Base-by-base conservation (phyloP, 1,284 basidiomycete genomes). In the Apiotrichum gracile region DNA sequence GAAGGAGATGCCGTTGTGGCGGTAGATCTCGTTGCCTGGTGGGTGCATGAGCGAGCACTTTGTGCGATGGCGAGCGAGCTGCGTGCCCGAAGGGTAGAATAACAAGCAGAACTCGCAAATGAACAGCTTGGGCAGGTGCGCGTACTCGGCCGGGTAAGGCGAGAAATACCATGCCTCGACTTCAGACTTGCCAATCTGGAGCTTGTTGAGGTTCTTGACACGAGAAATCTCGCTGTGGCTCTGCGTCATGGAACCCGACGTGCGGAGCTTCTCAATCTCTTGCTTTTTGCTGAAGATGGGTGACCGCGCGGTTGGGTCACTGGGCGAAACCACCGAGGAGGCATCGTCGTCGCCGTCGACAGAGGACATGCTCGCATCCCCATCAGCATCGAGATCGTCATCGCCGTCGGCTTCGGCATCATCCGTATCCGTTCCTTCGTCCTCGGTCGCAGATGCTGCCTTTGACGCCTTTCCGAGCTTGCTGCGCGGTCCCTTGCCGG, bases 91-190 rank as follows among this genome's bases (percentile, higher is more conserved):
- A 37, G 88, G 87, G 74, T 86, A 96, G 78, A 87, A 97, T 37
- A 85, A 85, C 49, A 97, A 80, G 74, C 96, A 99, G 78, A 96
- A 97, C 77, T 99, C 96, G 84, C 96, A 99, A 70, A 99, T 85
- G 80, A 93, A 97, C 44, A 98, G 82, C 58, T 93, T 80, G 25
- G 93, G 91, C 29, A 96, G 84, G 75, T 98, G 88, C 37, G 94
- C 91, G 77, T 89, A 98, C 78, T 98, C 96, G 76, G 91, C 85
- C 6, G 96, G 96, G 77, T 98, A 98, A 7, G 96, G 94, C 66
- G 89, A 92, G 79, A 98, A 98, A 78, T 98, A 99, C 96, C 96
- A 99, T 10, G 93, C 87, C 67, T 98, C 93, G 64, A 98, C 88
- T 77, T 97, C 91, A 77, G 94, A 86, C 73, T 85, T 86, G 58